Evolutionary conservation across 306 rosid genomes (phyloP), one percentile per base, ranked within the genome.

Genomic region (Pyrus betulifolia): DNA sequence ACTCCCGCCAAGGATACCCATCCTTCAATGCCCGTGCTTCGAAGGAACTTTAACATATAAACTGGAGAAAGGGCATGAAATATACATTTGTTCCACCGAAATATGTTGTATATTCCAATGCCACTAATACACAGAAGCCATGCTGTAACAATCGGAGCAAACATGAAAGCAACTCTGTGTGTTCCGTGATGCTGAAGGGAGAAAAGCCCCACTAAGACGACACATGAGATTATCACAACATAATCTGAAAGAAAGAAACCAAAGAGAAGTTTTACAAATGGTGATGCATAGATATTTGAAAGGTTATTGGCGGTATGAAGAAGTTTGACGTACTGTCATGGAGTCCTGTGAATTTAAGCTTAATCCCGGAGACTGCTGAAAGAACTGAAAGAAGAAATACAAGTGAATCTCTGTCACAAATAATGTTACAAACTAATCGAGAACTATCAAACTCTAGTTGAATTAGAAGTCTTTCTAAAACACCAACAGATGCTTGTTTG

Each of bases 321-420:
- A 71, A 74, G 71, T 23, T 60, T 64, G 74, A 73, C 94, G 76
- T 84, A 93, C 96, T 87, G 22, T 90, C 96, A 75, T 93, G 98
- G 62, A 93, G 94, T 79, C 79, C 93, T 33, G 79, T 74, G 77
- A 93, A 78, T 82, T 91, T 93, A 27, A 89, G 82, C 82, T 86
- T 84, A 76, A 93, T 75, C 22, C 98, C 98, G 7, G 95, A 91
- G 69, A 91, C 96, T 72, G 98, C 90, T 63, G 98, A 91, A 86
- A 93, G 91, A 86, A 93, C 98, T 93, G 94, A 84, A 89, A 89
- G 79, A 74, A 75, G 58, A 84, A 72, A 82, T 72, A 68, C 25
- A 67, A 35, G 42, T 61, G 68, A 70, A 70, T 82, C 65, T 55
- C 33, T 45, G 46, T 63, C n/a, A 60, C 30, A 69, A 57, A 69